Evolutionary conservation across 78 protist species (phyloP), one percentile per base, ranked within the genome.

Genomic region (Dictyostelium firmibasis): DNA sequence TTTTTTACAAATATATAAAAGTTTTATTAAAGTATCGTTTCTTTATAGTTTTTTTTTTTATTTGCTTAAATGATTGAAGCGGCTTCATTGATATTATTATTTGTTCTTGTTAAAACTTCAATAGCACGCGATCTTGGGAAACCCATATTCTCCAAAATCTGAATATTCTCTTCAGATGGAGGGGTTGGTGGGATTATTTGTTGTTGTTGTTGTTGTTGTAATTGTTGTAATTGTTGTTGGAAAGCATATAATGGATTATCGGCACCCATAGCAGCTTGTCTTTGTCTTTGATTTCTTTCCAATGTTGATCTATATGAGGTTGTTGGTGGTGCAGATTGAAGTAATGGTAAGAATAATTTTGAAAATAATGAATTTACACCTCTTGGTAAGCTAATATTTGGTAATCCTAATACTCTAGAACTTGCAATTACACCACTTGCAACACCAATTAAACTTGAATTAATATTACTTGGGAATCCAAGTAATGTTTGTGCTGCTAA

Each of bases 41-140:
- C 13, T 27, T 67, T 67, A 25, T 27, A 6, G 18, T 60, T 64
- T n/a, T 64, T 16, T 53, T 53, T 53, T 53, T 16, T 53, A 14
- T 14, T 53, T 53, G 20, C 14, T 72, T 77, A 77, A 77, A 77
- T 77, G 23, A 77, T 77, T 41, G 60, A 18, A 41, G 62, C 83
- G 13, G 93, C 93, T 36, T 76, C 93, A 88, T 88, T 88, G 2
- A 88, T 31, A 77, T 86, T 77, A 36, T 88, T 88, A 44, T 79
- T 60, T 20, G 93, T 64, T 50, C 77, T 38, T 64, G 67, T 44
- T 27, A 88, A 35, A 33, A 57, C 93, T 64, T 79, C 70, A 9
- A 88, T 43, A 1, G 86, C 85, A 9, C 44, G 13, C 20, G 62
- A 36, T 27, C 93, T 31, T 25, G 79, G 44, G 81, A 78, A 88